These are phyloP conservation scores for Pseudohyphozyma bogoriensis DNA, from an alignment of 768 basidiomycete genomes.

Conservation along the genomic window DNA sequence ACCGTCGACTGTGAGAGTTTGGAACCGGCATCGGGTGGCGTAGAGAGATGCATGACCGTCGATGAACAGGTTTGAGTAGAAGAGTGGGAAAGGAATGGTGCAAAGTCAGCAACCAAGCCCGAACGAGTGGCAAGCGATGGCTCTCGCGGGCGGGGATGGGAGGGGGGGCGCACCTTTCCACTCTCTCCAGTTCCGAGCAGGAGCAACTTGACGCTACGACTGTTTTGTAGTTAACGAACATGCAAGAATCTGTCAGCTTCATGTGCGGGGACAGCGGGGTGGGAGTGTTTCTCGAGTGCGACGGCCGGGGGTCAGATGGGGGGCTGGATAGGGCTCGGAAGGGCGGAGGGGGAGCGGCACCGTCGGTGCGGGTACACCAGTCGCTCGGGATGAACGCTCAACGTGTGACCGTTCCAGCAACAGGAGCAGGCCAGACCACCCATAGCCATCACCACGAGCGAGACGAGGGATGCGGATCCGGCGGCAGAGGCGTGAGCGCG, in stretches of 20 bases:
- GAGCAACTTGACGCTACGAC: constrained; percentile 26
- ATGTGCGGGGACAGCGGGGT: too few relatives aligned
- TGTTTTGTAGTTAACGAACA: neutral
- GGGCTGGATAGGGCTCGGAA: neutral
- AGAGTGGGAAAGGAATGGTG: neutral
- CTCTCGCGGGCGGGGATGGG: neutral
- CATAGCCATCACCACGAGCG: too few relatives aligned
- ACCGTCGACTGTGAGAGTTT: constrained; percentile 58
- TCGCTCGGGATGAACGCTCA: neutral
- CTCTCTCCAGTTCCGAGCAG: constrained; percentile 33
- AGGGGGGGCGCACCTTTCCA: constrained; percentile 19
- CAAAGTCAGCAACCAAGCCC: too few relatives aligned
- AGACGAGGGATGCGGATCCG: too few relatives aligned
- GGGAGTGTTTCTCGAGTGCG: neutral
- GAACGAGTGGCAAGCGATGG: neutral
- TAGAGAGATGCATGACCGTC: neutral
- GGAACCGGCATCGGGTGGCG: neutral
- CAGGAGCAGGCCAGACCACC: too few relatives aligned
- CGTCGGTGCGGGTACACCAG: neutral
- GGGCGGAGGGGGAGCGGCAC: too few relatives aligned
- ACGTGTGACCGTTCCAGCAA: too few relatives aligned
- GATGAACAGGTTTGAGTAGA: neutral
- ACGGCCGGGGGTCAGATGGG: neutral
- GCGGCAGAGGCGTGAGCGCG: too few relatives aligned
- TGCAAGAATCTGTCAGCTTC: too few relatives aligned